phyloP scores from a whole-genome alignment of 1,284 basidiomycete species.

The Ganoderma meredithae region DNA sequence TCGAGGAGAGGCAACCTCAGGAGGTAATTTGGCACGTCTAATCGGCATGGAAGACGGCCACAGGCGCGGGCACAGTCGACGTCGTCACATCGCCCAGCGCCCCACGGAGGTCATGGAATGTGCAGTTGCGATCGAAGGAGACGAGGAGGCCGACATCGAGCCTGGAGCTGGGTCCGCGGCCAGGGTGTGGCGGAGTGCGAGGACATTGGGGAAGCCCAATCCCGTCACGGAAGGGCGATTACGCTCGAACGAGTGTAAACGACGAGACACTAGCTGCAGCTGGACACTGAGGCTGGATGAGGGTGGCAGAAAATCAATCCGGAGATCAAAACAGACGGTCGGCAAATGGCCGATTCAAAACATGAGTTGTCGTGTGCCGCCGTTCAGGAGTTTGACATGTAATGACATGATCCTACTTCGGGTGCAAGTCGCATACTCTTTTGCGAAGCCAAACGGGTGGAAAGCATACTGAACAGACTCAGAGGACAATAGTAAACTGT shows the following conservation, averaged over 20 bases:
- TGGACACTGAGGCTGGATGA: slow-evolving; percentile 14
- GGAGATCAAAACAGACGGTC: slow-evolving; percentile 17
- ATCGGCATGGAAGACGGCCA: slow-evolving; percentile 19
- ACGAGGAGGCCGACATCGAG: not conserved
- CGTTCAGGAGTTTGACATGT: not conserved
- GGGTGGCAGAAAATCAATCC: not conserved
- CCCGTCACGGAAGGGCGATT: not conserved
- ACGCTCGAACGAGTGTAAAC: not conserved
- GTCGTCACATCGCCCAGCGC: not conserved
- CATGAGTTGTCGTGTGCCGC: not conserved
- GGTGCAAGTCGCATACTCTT: not conserved
- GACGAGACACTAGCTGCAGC: slow-evolving; percentile 2
- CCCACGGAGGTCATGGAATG: slow-evolving; percentile 15
- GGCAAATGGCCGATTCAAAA: slow-evolving; percentile 13
- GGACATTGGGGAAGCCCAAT: not conserved
- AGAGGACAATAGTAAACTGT: slow-evolving; percentile 28
- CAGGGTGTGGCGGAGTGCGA: not conserved
- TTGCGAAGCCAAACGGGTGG: not conserved
- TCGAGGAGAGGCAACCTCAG: slow-evolving; percentile 13
- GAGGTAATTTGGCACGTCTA: slow-evolving; percentile 11
- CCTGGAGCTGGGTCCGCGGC: slow-evolving; percentile 3
- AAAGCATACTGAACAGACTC: not conserved
- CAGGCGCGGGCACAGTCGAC: slow-evolving; percentile 1
- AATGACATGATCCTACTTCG: not conserved
- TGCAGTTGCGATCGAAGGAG: slow-evolving; percentile 9